phyloP scores from a whole-genome alignment of 306 rosid species.

The Lathyrus oleraceus region DNA sequence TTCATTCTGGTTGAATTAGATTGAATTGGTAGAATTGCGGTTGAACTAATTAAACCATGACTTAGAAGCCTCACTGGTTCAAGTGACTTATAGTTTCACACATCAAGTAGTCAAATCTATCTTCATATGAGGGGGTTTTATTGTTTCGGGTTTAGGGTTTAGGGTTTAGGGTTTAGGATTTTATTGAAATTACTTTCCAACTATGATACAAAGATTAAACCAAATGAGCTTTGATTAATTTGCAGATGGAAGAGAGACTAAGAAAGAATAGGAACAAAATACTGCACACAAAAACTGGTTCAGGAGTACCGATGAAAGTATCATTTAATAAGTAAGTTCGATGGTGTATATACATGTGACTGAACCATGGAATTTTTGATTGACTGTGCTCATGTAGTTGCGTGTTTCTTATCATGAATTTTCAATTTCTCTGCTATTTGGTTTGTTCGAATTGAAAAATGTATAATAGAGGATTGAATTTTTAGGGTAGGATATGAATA shows the following conservation, averaged over 20 bases:
- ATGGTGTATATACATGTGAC: not conserved
- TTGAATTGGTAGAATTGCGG: not conserved
- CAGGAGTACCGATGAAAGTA: slow-evolving; percentile 68
- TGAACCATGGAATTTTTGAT: slow-evolving; percentile 13
- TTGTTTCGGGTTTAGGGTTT: not conserved
- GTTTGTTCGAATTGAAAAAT: slow-evolving; percentile 5
- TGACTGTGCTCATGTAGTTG: not conserved
- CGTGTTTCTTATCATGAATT: slow-evolving; percentile 20
- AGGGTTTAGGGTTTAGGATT: not conserved
- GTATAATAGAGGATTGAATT: not conserved
- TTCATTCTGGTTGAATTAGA: not conserved
- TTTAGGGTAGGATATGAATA: not conserved
- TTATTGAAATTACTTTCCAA: slow-evolving; percentile 17
- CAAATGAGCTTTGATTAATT: slow-evolving; percentile 27
- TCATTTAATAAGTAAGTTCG: slow-evolving; percentile 71
- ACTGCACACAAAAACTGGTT: slow-evolving; percentile 85
- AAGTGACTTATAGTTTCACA: not conserved
- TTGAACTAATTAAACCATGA: not conserved
- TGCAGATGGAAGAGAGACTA: slow-evolving; percentile 88
- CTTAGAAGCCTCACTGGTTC: not conserved
- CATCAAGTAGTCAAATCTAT: slow-evolving; percentile 1
- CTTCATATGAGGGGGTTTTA: not conserved
- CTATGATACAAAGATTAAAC: slow-evolving; percentile 21
- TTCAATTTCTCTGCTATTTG: slow-evolving; percentile 3
- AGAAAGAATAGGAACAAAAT: slow-evolving; percentile 81